Conservation (phyloP, 2,329 filamentous ascomycete genomes). For the Aureobasidium zeae region DNA sequence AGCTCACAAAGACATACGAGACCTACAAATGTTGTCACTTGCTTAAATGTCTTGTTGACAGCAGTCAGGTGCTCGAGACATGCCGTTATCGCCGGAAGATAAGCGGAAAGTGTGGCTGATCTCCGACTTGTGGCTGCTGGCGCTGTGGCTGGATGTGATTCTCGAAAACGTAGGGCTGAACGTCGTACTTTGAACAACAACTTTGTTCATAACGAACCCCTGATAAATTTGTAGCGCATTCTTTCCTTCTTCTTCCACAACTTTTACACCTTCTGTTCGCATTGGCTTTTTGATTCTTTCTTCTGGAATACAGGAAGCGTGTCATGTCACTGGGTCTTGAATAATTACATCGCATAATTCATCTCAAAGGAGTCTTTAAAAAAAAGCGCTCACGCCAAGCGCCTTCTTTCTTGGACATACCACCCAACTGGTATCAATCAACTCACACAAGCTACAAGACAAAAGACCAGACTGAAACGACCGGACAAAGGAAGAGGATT, state of each 20-base stretch:
- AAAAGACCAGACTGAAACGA: not conserved
- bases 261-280: not conserved
- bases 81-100: conserved; percentile 4
- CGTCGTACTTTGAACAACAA: conserved; percentile 9
- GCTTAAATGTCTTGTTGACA: conserved; percentile 3
- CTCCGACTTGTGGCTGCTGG: not conserved
- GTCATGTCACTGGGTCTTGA: too few species aligned
- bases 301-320: too few species aligned
- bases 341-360: too few species aligned
- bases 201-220: conserved; percentile 5
- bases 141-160: not conserved
- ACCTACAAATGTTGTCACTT: conserved; percentile 6
- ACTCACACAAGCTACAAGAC: not conserved
- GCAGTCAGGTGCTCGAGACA: not conserved
- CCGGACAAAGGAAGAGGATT: not conserved
- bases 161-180: conserved; percentile 10
- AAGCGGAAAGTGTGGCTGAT: not conserved
- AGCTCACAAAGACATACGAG: too few species aligned
- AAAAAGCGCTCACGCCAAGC: conserved; percentile 10
- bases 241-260: not conserved
- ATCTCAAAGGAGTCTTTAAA: too few species aligned
- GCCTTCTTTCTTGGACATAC: conserved; percentile 1
- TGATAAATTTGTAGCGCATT: conserved; percentile 6
- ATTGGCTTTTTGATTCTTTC: not conserved
- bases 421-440: not conserved